Evolutionary conservation across 2,329 filamentous ascomycete species (phyloP).

Genomic region (Sporothrix dimorphospora): DNA sequence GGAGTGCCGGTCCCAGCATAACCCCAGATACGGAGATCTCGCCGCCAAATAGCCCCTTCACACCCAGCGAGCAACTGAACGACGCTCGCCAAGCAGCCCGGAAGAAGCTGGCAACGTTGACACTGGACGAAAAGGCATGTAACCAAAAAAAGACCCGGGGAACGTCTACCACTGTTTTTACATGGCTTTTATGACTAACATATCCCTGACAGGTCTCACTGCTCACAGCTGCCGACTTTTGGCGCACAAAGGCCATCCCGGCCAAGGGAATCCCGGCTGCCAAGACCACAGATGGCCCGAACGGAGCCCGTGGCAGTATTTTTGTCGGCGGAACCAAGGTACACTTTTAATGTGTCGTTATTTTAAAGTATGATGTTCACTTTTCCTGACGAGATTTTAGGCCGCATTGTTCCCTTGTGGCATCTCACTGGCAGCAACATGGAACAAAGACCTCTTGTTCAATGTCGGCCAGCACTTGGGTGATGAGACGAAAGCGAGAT

Average conservation of each 20-base stretch:
- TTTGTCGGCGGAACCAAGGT: slow-evolving; percentile 69
- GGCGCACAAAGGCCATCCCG: slow-evolving; percentile 67
- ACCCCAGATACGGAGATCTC: slow-evolving; percentile 57
- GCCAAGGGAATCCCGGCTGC: slow-evolving; percentile 66
- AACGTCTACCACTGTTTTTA: too few species aligned
- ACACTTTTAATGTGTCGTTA: not conserved
- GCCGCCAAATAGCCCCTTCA: slow-evolving; percentile 49
- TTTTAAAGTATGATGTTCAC: not conserved
- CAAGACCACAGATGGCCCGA: slow-evolving; percentile 71
- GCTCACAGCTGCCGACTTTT: slow-evolving; percentile 67
- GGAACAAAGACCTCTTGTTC: slow-evolving; percentile 71
- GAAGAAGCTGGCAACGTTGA: slow-evolving; percentile 57
- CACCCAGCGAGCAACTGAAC: slow-evolving; percentile 41
- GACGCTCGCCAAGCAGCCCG: slow-evolving; percentile 48
- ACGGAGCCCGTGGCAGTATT: slow-evolving; percentile 68
- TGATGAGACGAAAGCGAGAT: slow-evolving; percentile 71
- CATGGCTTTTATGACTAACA: not conserved
- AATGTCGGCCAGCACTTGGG: slow-evolving; percentile 72
- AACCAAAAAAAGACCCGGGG: not conserved
- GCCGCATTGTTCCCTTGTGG: slow-evolving; percentile 80
- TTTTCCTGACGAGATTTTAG: slow-evolving; percentile 42
- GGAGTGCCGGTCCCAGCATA: slow-evolving; percentile 45
- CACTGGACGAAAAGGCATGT: slow-evolving; percentile 60
- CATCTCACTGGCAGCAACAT: slow-evolving; percentile 77
- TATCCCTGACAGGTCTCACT: slow-evolving; percentile 54